Conservation (phyloP, 768 basidiomycete genomes). For the Russula ochroleuca region DNA sequence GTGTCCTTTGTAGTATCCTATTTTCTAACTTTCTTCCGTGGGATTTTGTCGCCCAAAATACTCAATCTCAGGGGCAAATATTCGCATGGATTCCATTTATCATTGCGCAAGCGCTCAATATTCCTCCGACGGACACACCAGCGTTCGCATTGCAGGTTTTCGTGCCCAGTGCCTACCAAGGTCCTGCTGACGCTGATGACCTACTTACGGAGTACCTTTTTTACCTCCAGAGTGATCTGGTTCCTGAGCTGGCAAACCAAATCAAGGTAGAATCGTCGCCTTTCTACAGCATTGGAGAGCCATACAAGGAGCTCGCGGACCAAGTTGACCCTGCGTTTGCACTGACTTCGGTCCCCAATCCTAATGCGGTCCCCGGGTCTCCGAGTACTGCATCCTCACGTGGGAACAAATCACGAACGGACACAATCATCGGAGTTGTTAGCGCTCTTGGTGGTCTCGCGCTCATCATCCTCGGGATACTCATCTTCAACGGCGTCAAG, state of each 20-base stretch:
- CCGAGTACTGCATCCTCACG: constrained; percentile 25
- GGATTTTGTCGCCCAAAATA: constrained; percentile 57
- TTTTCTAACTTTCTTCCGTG: constrained; percentile 60
- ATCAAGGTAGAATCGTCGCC: constrained; percentile 56
- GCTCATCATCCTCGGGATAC: constrained; percentile 64
- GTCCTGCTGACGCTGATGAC: constrained; percentile 42
- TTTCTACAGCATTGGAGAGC: constrained; percentile 56
- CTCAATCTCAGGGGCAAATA: constrained; percentile 65
- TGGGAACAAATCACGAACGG: constrained; percentile 52
- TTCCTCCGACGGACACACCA: constrained; percentile 39
- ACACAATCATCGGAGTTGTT: constrained; percentile 91
- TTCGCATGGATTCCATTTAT: constrained; percentile 64
- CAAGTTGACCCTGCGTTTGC: constrained; percentile 69
- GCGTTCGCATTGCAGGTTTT: constrained; percentile 66
- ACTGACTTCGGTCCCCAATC: constrained; percentile 44
- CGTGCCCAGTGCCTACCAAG: constrained; percentile 53
- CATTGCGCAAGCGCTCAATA: constrained; percentile 43
- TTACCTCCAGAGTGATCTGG: constrained; percentile 55
- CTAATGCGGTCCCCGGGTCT: constrained; percentile 31
- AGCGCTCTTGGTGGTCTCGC: constrained; percentile 76
- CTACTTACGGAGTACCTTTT: constrained; percentile 70
- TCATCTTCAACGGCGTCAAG: constrained; percentile 65
- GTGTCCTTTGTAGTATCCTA: constrained; percentile 57
- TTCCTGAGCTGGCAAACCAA: constrained; percentile 58
- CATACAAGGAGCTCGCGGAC: constrained; percentile 53